Evolutionary conservation across 495 filamentous ascomycete genomes (phyloP).

Genomic region (Hypomontagnella monticulosa): DNA sequence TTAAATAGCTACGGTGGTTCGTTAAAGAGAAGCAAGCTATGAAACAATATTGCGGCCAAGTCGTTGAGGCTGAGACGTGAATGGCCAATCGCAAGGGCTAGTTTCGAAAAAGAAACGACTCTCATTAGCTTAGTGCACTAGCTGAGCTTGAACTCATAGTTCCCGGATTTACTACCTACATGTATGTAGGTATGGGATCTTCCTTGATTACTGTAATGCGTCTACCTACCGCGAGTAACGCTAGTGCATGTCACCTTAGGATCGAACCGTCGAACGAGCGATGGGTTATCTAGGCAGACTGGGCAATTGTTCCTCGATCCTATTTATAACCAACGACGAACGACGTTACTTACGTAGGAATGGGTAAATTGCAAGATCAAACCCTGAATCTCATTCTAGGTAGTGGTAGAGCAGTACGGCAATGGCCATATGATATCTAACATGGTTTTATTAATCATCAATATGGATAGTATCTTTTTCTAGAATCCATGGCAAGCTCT

Average conservation of each 20-base stretch:
- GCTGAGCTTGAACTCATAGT: constrained; percentile 21
- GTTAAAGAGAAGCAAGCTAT: constrained; percentile 33
- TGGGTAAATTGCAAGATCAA: no score
- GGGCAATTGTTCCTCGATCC: no score
- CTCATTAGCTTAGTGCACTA: constrained; percentile 18
- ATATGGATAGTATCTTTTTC: no score
- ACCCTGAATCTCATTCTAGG: no score
- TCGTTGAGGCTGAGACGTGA: constrained; percentile 37
- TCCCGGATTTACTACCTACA: constrained; percentile 6
- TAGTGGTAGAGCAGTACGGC: no score
- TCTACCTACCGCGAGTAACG: constrained; percentile 2
- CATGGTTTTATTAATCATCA: no score
- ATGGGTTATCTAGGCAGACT: background rate
- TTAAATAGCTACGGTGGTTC: constrained; percentile 14
- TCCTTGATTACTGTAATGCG: constrained; percentile 30
- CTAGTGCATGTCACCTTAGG: constrained; percentile 5
- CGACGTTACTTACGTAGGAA: no score
- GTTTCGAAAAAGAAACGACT: constrained; percentile 36
- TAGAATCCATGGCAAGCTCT: no score
- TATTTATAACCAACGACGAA: no score
- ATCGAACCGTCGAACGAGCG: constrained; percentile 4
- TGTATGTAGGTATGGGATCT: constrained; percentile 1
- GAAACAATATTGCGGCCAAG: constrained; percentile 32
- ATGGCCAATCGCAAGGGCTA: constrained; percentile 31
- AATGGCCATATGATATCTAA: no score